Base-by-base conservation (phyloP, 1,284 basidiomycete genomes). In the Stereum hirsutum region DNA sequence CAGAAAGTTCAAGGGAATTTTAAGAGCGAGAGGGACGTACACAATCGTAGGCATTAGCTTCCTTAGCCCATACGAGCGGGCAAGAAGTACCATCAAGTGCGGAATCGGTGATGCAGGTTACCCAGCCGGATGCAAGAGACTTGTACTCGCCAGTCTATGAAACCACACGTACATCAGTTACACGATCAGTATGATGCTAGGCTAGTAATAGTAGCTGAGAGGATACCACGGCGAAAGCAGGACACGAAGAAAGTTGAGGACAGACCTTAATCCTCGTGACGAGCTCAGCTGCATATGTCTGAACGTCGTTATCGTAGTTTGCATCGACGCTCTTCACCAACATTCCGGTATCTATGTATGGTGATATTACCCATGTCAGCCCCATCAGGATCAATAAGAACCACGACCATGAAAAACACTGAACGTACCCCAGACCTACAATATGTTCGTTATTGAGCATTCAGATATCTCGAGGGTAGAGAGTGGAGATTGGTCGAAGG, bases 11-110 rank as follows among this genome's bases (percentile, higher is more conserved):
- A 35, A 20, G 21, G 14, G 33, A n/a, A 17, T 6, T 3, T 11
- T 17, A 17, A 6, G 2, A n/a, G 15, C 11, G 3, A 5, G 8
- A 5, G n/a, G 12, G 8, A 63, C 70, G 47, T 47, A 75, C 74
- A 51, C 75, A 78, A 48, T 71, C 69, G 46, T 68, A 68, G 3
- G 62, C 55, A 49, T 78, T 78, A 1, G 70, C 57, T 42, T 78
- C 73, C 42, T 57, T 43, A 6, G 72, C 72, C 74, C 75, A 76
- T 11, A 65, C 65, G 6, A 74, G 58, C 15, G 72, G 71, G 49
- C 73, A 75, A 25, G 59, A 56, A 14, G 50, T 52, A 11, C 44
- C 45, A 8, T 55, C 49, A 25, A 65, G 55, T 34, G 61, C 51
- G 5, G 67, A 70, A 6, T 59, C 62, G 2, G 63, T 66, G 17